Conservation (phyloP, 805 yeast genomes). For the Candida quercuum region DNA sequence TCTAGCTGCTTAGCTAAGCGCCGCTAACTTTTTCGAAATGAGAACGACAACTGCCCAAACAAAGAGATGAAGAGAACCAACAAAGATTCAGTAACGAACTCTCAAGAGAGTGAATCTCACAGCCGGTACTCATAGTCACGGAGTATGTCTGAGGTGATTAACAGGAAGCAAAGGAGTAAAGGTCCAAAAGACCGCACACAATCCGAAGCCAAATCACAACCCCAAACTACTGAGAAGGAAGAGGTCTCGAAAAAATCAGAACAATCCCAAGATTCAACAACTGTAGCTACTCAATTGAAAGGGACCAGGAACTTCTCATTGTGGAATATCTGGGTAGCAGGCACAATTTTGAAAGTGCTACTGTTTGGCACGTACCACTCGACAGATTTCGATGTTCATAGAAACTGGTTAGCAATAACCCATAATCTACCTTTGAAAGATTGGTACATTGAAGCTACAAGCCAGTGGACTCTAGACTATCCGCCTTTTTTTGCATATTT, state of each 20-base stretch:
- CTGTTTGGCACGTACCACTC: slow-evolving; percentile 82
- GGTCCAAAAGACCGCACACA: slow-evolving; percentile 2
- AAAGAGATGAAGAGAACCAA: too few relatives aligned
- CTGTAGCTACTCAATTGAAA: background rate
- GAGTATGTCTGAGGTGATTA: slow-evolving; percentile 14
- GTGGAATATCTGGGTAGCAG: slow-evolving; percentile 64
- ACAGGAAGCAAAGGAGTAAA: slow-evolving; percentile 8
- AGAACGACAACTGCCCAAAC: too few relatives aligned
- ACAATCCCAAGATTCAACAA: background rate
- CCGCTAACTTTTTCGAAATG: too few relatives aligned
- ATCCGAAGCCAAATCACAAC: slow-evolving; percentile 1
- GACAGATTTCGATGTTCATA: slow-evolving; percentile 95
- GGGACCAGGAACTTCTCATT: slow-evolving; percentile 38
- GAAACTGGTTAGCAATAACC: slow-evolving; percentile 96
- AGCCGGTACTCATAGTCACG: too few relatives aligned
- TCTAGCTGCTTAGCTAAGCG: too few relatives aligned
- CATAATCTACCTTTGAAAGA: slow-evolving; percentile 60
- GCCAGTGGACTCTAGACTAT: slow-evolving; percentile 93
- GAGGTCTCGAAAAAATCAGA: background rate
- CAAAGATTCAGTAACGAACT: too few relatives aligned
- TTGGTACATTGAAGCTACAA: slow-evolving; percentile 80
- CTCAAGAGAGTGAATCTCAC: too few relatives aligned
- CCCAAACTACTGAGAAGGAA: background rate
- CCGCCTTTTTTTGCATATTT: slow-evolving; percentile 98
- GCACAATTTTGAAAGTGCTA: slow-evolving; percentile 52